phyloP scores from a whole-genome alignment of 2,329 filamentous ascomycete species.

The Zymoseptoria pseudotritici region DNA sequence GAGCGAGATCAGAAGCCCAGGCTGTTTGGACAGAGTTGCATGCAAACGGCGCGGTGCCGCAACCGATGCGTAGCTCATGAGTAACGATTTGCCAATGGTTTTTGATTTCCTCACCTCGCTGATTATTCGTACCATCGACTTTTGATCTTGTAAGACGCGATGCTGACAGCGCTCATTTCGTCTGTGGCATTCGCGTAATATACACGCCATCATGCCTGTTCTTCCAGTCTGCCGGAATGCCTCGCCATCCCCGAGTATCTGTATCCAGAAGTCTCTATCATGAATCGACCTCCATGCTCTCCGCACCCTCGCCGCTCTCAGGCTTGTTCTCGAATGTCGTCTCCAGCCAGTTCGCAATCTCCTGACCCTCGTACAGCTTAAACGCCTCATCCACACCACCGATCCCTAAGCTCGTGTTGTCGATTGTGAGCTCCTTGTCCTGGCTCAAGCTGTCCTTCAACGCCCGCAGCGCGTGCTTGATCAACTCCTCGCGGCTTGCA shows the following conservation, averaged over 20 bases:
- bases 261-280: conserved; percentile 4
- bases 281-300: conserved; percentile 29
- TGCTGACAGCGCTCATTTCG: background rate
- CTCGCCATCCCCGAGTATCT: conserved; percentile 7
- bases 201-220: background rate
- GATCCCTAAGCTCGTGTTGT: conserved; percentile 90
- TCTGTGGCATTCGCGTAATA: conserved; percentile 6
- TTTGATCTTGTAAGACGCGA: background rate
- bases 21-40: no score
- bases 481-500: conserved; percentile 72
- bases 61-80: background rate
- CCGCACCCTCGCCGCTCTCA: conserved; percentile 23
- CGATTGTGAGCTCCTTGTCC: conserved; percentile 94
- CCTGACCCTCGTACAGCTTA: conserved; percentile 82
- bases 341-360: conserved; percentile 80
- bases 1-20: no score
- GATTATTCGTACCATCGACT: background rate
- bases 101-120: background rate
- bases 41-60: no score
- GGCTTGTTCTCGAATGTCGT: conserved; percentile 46
- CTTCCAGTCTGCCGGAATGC: conserved; percentile 5
- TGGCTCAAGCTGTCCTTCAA: conserved; percentile 93
- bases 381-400: conserved; percentile 84
- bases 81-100: background rate
- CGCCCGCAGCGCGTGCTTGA: conserved; percentile 82